These are phyloP conservation scores for Macrolepiota albuminosa DNA, from an alignment of 768 basidiomycete species.

Conservation along the genomic window DNA sequence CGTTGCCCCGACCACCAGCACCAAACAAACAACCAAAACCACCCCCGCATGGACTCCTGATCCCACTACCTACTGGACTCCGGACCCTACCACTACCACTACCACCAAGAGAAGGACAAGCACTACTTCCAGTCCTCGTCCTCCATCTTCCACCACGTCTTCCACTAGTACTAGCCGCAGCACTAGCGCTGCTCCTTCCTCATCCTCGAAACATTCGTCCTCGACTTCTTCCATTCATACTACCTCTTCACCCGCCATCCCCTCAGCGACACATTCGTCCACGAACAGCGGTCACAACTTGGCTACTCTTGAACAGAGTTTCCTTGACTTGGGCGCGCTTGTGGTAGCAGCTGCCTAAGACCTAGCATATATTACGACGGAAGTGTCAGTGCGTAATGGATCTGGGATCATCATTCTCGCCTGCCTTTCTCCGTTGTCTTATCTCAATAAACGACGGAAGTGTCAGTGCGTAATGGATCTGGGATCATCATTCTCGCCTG, in stretches of 20 bases:
- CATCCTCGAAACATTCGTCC: not conserved
- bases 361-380: not conserved
- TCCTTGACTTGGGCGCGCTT: constrained; percentile 11
- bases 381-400: constrained; percentile 6
- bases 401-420: constrained; percentile 3
- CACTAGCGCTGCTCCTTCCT: not conserved
- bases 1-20: constrained; percentile 13
- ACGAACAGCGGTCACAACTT: not conserved
- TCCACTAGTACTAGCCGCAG: constrained; percentile 4
- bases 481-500: not conserved
- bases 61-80: constrained; percentile 10
- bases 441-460: constrained; percentile 6
- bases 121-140: constrained; percentile 1
- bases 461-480: constrained; percentile 7
- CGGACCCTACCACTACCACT: constrained; percentile 12
- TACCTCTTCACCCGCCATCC: constrained; percentile 3
- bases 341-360: constrained; percentile 7
- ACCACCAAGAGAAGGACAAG: constrained; percentile 3
- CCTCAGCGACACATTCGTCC: constrained; percentile 1
- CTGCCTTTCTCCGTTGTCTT: not conserved
- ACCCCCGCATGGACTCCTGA: constrained; percentile 13
- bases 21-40: constrained; percentile 8
- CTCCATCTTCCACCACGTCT: not conserved
- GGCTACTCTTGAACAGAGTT: constrained; percentile 5
- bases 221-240: not conserved